phyloP scores from a whole-genome alignment of 1,139 yeast genomes.

The Debaryomyces sp. region DNA sequence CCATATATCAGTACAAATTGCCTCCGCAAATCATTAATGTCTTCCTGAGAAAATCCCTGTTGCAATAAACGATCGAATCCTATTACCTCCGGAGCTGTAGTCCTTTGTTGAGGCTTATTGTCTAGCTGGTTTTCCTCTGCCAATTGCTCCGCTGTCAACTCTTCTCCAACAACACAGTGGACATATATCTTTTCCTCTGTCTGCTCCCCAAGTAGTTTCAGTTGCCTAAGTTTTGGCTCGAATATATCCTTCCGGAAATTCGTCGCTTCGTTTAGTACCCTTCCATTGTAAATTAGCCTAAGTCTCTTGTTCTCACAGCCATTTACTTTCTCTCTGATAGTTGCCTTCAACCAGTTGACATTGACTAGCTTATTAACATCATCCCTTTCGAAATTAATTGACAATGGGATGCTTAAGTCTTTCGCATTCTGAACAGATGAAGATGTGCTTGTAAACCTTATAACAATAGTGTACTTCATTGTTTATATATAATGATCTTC shows the following conservation, averaged over 20 bases:
- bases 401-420: conserved; percentile 35
- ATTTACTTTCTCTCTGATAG: conserved; percentile 30
- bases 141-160: conserved; percentile 58
- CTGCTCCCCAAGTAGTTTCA: conserved; percentile 11
- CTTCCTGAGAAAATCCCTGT: conserved; percentile 82
- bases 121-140: conserved; percentile 65
- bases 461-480: conserved; percentile 25
- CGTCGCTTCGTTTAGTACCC: conserved; percentile 63
- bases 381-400: conserved; percentile 33
- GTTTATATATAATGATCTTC: not conserved
- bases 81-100: conserved; percentile 69
- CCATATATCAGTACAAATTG: conserved; percentile 71
- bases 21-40: conserved; percentile 67
- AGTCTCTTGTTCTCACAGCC: conserved; percentile 51
- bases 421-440: conserved; percentile 23
- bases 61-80: conserved; percentile 84
- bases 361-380: conserved; percentile 35
- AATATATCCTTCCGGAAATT: conserved; percentile 55
- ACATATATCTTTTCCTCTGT: conserved; percentile 48
- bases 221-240: conserved; percentile 27
- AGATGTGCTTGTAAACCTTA: conserved; percentile 36
- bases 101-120: conserved; percentile 48
- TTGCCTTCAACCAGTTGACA: conserved; percentile 31
- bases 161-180: conserved; percentile 84
- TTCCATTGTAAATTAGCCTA: conserved; percentile 74